Conservation (phyloP, 2,329 filamentous ascomycete species). For the Metarhizium guizhouense region DNA sequence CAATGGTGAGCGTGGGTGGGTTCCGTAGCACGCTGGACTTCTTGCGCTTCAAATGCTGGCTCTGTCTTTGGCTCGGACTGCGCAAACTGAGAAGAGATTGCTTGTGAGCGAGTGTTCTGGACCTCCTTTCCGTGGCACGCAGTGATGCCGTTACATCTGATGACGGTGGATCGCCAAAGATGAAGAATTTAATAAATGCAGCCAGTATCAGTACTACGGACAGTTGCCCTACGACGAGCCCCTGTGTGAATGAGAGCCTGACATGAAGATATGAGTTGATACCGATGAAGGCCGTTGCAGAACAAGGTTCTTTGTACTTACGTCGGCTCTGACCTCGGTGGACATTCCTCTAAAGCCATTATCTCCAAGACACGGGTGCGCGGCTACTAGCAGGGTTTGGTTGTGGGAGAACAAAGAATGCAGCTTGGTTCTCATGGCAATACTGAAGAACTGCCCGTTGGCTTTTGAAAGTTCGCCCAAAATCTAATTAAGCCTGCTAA, state of each 20-base stretch:
- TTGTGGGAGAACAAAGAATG: background rate
- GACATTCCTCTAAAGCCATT: conserved; percentile 35
- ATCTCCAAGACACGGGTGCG: background rate
- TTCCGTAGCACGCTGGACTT: conserved; percentile 66
- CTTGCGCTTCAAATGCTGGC: conserved; percentile 47
- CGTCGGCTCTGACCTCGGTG: conserved; percentile 35
- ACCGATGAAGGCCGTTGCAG: background rate
- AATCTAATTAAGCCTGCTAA: background rate
- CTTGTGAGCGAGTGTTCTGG: conserved; percentile 67
- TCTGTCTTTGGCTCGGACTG: conserved; percentile 30
- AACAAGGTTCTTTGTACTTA: conserved; percentile 20
- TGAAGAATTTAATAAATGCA: conserved; percentile 99
- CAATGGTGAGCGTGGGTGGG: conserved; percentile 73
- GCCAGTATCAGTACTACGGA: conserved; percentile 86
- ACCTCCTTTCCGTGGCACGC: conserved; percentile 64
- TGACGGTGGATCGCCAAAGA: conserved; percentile 88
- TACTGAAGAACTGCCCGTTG: background rate
- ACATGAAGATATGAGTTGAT: background rate
- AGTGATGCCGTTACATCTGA: conserved; percentile 70
- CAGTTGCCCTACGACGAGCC: conserved; percentile 85
- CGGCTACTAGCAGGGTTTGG: background rate
- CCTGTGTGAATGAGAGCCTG: conserved; percentile 85
- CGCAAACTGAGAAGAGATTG: conserved; percentile 60
- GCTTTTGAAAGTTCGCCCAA: background rate
- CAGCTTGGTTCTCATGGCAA: background rate